Evolutionary conservation across 1,284 basidiomycete genomes (phyloP).

Genomic region (Trametes sp.): DNA sequence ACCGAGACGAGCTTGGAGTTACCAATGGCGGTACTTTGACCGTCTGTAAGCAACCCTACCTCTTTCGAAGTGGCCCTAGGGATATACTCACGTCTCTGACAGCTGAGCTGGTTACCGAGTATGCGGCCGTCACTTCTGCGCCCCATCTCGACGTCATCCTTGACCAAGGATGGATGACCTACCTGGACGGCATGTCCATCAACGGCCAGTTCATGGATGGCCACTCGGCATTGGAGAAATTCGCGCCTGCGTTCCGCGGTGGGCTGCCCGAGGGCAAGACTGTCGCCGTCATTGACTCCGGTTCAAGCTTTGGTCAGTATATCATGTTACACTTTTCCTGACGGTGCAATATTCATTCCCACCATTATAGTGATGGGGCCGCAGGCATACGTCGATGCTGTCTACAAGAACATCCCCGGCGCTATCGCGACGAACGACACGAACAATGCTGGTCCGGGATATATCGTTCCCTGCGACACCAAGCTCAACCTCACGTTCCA

Average conservation of each 20-base stretch:
- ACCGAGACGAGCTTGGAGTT: neutral
- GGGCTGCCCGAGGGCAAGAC: neutral
- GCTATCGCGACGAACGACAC: neutral
- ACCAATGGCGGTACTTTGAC: slow-evolving; percentile 1
- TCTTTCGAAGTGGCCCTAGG: neutral
- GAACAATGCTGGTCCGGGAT: neutral
- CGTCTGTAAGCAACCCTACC: neutral
- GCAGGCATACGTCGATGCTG: neutral
- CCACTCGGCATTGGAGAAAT: neutral
- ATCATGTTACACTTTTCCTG: too few relatives aligned
- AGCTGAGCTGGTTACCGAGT: slow-evolving; percentile 5
- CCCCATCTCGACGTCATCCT: slow-evolving; percentile 17
- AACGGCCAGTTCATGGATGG: slow-evolving; percentile 30
- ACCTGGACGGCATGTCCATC: slow-evolving; percentile 32
- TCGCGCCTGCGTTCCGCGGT: neutral
- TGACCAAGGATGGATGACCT: slow-evolving; percentile 18
- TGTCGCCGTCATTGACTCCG: slow-evolving; percentile 1
- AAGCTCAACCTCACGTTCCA: slow-evolving; percentile 6
- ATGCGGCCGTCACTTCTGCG: neutral
- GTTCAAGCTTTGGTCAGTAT: slow-evolving; percentile 3
- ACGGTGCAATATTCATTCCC: neutral
- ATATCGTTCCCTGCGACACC: slow-evolving; percentile 10
- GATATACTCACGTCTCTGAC: too few relatives aligned
- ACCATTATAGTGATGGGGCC: neutral
- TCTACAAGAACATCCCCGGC: slow-evolving; percentile 4